Conservation (phyloP, 2,329 filamentous ascomycete genomes). For the Verticillium alfalfae region DNA sequence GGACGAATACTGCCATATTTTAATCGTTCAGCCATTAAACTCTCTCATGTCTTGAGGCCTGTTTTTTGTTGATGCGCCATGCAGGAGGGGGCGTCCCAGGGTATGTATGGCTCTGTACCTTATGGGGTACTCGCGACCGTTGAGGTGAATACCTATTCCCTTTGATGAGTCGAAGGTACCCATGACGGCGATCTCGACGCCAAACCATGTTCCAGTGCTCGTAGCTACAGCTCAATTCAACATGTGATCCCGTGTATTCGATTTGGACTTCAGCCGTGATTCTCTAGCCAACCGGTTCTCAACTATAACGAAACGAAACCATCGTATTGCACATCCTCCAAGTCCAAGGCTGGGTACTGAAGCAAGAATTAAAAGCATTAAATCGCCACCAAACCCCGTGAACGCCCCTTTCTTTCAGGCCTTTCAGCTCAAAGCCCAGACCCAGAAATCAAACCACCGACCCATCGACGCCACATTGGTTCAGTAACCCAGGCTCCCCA, state of each 20-base stretch:
- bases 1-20: too few species aligned
- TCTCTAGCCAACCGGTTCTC: too few species aligned
- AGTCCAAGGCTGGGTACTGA: neutral
- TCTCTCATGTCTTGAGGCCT: too few species aligned
- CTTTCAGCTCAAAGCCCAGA: neutral
- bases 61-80: too few species aligned
- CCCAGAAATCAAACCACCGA: neutral
- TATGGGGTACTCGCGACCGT: too few species aligned
- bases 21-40: too few species aligned
- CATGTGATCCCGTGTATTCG: neutral
- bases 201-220: neutral
- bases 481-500: neutral
- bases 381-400: neutral
- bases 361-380: neutral
- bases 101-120: too few species aligned
- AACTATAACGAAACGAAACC: too few species aligned
- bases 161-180: too few species aligned
- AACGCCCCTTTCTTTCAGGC: neutral
- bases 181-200: neutral
- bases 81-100: too few species aligned
- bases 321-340: neutral
- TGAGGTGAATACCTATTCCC: too few species aligned
- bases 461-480: neutral
- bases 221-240: neutral
- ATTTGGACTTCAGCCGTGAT: too few species aligned